These are phyloP conservation scores for Sporodiniella umbellata DNA, from an alignment of 371 early-diverging fungal genomes.

Conservation along the genomic window DNA sequence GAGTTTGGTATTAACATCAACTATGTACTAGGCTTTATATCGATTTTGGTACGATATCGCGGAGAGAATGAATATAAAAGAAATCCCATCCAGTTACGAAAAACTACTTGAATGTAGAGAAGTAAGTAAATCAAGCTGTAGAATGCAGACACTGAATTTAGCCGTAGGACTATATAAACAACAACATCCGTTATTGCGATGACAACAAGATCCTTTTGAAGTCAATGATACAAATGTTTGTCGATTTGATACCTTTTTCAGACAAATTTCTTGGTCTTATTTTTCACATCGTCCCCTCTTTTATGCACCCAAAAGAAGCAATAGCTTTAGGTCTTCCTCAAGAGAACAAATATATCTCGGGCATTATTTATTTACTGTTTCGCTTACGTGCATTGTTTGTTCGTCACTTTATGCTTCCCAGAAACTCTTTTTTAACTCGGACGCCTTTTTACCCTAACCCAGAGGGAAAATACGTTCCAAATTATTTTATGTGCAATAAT, in stretches of 20 bases:
- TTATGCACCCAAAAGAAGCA: conserved; percentile 1
- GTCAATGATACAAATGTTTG: conserved; percentile 2
- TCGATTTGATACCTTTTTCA: conserved; percentile 2
- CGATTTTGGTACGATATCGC: conserved; percentile 35
- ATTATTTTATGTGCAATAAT: conserved; percentile 6
- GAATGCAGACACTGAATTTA: neutral
- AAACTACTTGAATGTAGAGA: conserved; percentile 26
- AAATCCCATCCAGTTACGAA: conserved; percentile 37
- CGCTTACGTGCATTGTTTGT: conserved; percentile 4
- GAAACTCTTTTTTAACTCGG: conserved; percentile 4
- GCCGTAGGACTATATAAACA: conserved; percentile 6
- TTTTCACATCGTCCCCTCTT: conserved; percentile 1
- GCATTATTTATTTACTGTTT: neutral
- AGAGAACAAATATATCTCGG: conserved; percentile 15
- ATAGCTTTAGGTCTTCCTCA: conserved; percentile 24
- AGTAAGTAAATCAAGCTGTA: conserved; percentile 1
- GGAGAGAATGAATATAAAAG: conserved; percentile 32
- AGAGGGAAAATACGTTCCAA: conserved; percentile 13
- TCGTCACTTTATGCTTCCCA: conserved; percentile 11
- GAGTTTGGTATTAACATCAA: no score
- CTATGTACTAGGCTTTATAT: conserved; percentile 24
- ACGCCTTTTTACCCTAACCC: conserved; percentile 12
- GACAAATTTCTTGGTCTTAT: conserved; percentile 1
- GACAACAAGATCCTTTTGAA: conserved; percentile 14
- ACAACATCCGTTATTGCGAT: conserved; percentile 3